Conservation (phyloP, 2,329 filamentous ascomycete genomes). For the Nothophoma quercina region DNA sequence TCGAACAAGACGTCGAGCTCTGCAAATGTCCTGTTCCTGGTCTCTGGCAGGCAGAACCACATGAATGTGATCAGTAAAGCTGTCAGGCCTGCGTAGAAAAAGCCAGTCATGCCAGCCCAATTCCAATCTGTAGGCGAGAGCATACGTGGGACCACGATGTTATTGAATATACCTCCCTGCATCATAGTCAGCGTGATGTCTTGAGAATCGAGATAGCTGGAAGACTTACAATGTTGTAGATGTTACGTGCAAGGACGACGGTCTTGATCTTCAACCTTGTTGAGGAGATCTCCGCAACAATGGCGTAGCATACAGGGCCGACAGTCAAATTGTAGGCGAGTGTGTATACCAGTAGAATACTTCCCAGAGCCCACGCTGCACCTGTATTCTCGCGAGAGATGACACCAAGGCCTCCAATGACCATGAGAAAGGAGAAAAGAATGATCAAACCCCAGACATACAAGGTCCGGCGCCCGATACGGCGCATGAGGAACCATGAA, state of each 20-base stretch:
- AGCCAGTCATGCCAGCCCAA: constrained; percentile 76
- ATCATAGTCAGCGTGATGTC: constrained; percentile 52
- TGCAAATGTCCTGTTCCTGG: constrained; percentile 47
- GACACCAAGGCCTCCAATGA: constrained; percentile 78
- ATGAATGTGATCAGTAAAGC: constrained; percentile 70
- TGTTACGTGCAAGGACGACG: constrained; percentile 79
- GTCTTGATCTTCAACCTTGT: constrained; percentile 87
- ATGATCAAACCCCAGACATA: constrained; percentile 10
- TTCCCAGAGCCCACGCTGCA: constrained; percentile 52
- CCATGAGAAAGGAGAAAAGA: constrained; percentile 45
- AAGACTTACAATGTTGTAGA: constrained; percentile 67
- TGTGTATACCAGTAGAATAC: constrained; percentile 50
- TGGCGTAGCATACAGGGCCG: constrained; percentile 86
- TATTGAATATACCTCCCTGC: constrained; percentile 68
- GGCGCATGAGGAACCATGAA: constrained; percentile 74
- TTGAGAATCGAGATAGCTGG: constrained; percentile 86
- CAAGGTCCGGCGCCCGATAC: constrained; percentile 26
- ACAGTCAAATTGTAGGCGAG: constrained; percentile 84
- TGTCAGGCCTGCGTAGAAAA: constrained; percentile 84
- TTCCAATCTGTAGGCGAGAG: constrained; percentile 68
- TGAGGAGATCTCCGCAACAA: constrained; percentile 83
- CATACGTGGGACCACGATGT: constrained; percentile 72
- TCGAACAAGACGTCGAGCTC: constrained; percentile 52
- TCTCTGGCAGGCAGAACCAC: constrained; percentile 60
- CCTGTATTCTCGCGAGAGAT: constrained; percentile 57